Conservation (phyloP, 441 rosid genomes). For the Theobroma grandiflorum region DNA sequence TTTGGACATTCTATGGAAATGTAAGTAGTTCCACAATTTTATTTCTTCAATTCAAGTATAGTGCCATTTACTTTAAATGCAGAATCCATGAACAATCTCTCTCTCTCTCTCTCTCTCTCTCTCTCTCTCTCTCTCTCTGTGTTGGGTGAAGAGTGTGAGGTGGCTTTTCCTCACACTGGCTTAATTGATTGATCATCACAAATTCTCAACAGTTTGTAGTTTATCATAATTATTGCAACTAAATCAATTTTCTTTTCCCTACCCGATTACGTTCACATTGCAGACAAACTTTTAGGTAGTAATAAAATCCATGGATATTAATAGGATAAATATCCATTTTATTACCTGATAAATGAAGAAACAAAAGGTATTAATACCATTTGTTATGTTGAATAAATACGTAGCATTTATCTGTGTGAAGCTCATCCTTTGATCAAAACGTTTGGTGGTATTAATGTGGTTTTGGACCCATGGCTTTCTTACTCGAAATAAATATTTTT, state of each 20-base stretch:
- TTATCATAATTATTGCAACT: conserved; percentile 9
- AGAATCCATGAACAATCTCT: not conserved
- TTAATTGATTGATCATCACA: conserved; percentile 6
- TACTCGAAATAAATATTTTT: not conserved
- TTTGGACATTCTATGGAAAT: not conserved
- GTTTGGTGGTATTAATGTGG: too few relatives aligned
- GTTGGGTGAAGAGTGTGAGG: not conserved
- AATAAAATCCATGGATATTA: not conserved
- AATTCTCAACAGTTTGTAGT: conserved; percentile 15
- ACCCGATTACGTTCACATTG: not conserved
- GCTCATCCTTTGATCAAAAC: not conserved
- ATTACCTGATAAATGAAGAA: not conserved
- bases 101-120: too few relatives aligned
- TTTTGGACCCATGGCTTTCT: not conserved
- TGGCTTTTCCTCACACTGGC: not conserved
- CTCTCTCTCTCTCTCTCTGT: not conserved
- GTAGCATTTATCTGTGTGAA: conserved; percentile 9
- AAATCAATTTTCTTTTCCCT: not conserved
- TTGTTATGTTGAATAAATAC: conserved; percentile 1
- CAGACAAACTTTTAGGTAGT: not conserved
- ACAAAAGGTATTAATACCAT: not conserved
- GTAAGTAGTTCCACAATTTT: conserved; percentile 14
- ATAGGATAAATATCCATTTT: too few relatives aligned
- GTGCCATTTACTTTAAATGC: not conserved
- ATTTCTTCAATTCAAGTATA: not conserved